These are phyloP conservation scores for Tetrahymena malaccensis DNA, from an alignment of 73 alveolate species.

Conservation along the genomic window DNA sequence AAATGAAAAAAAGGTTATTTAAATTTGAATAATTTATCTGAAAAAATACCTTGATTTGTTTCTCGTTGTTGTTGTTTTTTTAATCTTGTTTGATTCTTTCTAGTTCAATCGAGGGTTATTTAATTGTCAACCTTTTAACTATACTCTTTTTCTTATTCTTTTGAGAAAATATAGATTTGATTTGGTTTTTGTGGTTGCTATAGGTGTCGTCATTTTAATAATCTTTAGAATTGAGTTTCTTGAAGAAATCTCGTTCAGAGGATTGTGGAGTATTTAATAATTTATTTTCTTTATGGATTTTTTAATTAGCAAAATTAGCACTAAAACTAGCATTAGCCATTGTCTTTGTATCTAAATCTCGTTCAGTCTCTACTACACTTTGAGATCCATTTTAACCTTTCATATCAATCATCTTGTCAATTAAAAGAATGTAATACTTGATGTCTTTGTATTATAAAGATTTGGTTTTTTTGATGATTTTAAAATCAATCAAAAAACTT, in stretches of 20 bases:
- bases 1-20: too few species aligned
- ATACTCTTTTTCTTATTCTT: not conserved
- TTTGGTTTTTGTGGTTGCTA: not conserved
- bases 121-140: not conserved
- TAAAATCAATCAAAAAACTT: not conserved
- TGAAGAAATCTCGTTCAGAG: not conserved
- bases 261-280: not conserved
- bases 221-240: not conserved
- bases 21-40: too few species aligned
- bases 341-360: not conserved
- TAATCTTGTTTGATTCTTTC: not conserved
- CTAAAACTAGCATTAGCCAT: not conserved
- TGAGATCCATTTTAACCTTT: not conserved
- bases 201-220: not conserved
- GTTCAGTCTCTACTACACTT: not conserved
- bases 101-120: not conserved
- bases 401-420: not conserved
- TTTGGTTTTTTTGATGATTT: not conserved
- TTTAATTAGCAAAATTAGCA: not conserved
- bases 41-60: not conserved
- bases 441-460: not conserved
- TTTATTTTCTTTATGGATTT: not conserved
- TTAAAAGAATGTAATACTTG: not conserved
- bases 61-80: not conserved
- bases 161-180: not conserved